Percentiles rank a stretch among this genome's conserved stretches.
These are phyloP conservation scores for Aphanomyces invadans DNA, from an alignment of 352 stramenopile species.

Conservation along the genomic window DNA sequence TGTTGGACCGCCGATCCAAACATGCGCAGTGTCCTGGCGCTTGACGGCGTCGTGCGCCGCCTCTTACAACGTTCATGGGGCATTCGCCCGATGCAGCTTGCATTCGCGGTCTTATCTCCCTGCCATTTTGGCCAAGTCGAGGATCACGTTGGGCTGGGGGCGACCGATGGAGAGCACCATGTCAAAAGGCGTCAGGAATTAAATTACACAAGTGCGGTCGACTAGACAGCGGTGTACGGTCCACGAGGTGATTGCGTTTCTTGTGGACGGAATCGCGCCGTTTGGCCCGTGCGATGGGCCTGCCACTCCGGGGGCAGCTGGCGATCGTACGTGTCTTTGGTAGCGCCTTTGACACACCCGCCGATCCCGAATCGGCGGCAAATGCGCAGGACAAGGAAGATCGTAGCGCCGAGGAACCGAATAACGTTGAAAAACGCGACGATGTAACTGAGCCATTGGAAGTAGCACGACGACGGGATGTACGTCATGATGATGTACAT, in stretches of 20 bases:
- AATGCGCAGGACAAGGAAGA: conserved; percentile 38
- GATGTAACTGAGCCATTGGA: conserved; percentile 39
- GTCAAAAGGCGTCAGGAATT: too few relatives aligned
- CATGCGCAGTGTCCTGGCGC: too few relatives aligned
- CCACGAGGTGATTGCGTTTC: background rate
- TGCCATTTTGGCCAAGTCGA: too few relatives aligned
- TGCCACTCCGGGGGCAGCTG: conserved; percentile 15
- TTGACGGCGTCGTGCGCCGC: too few relatives aligned
- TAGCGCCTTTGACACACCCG: background rate
- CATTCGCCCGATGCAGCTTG: too few relatives aligned
- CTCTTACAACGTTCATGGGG: too few relatives aligned
- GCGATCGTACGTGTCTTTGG: conserved; percentile 10
- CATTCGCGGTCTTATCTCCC: too few relatives aligned
- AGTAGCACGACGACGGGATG: conserved; percentile 42
- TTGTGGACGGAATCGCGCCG: background rate
- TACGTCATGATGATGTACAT: conserved; percentile 39
- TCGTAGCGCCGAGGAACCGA: conserved; percentile 32
- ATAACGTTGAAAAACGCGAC: conserved; percentile 41
- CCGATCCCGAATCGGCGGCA: conserved; percentile 24
- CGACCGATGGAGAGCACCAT: too few relatives aligned
- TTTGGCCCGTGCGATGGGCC: conserved; percentile 11
- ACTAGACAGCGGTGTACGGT: conserved; percentile 4
- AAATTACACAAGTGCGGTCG: background rate
- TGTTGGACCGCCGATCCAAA: too few relatives aligned
- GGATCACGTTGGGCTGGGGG: too few relatives aligned